A percentile compares a stretch with the other conserved stretches of the same genome.
phyloP scores from a whole-genome alignment of 768 basidiomycete species.

The Boletus fagicola region DNA sequence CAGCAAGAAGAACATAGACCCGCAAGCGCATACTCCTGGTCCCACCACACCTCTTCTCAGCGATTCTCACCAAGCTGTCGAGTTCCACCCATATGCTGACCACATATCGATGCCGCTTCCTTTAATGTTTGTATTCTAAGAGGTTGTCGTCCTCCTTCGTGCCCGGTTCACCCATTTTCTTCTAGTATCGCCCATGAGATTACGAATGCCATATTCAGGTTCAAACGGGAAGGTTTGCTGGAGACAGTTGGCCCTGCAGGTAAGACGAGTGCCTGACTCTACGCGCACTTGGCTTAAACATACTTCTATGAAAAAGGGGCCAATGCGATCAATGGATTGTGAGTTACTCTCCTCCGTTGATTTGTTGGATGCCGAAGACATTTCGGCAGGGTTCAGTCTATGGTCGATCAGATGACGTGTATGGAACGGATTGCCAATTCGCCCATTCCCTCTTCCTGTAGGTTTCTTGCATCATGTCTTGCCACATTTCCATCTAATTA shows the following conservation, averaged over 20 bases:
- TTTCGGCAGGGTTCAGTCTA: conserved; percentile 58
- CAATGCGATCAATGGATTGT: conserved; percentile 75
- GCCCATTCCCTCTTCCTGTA: conserved; percentile 75
- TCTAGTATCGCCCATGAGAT: conserved; percentile 81
- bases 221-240: conserved; percentile 76
- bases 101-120: conserved; percentile 76
- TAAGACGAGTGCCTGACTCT: conserved; percentile 26
- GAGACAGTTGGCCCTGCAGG: conserved; percentile 91
- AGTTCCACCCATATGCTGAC: conserved; percentile 58
- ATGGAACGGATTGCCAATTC: conserved; percentile 94
- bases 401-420: conserved; percentile 80
- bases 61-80: conserved; percentile 51
- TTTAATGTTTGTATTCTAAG: conserved; percentile 53
- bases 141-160: not conserved
- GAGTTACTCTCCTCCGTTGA: conserved; percentile 19
- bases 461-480: conserved; percentile 22
- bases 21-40: conserved; percentile 24
- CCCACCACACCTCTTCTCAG: conserved; percentile 63
- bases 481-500: conserved; percentile 8
- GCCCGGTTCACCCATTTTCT: not conserved
- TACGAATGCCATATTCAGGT: conserved; percentile 62
- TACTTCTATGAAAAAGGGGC: conserved; percentile 45
- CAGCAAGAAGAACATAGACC: conserved; percentile 55
- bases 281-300: not conserved
- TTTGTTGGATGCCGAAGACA: conserved; percentile 6